phyloP scores from a whole-genome alignment of 2,329 filamentous ascomycete genomes.

The Phialophora expanda region DNA sequence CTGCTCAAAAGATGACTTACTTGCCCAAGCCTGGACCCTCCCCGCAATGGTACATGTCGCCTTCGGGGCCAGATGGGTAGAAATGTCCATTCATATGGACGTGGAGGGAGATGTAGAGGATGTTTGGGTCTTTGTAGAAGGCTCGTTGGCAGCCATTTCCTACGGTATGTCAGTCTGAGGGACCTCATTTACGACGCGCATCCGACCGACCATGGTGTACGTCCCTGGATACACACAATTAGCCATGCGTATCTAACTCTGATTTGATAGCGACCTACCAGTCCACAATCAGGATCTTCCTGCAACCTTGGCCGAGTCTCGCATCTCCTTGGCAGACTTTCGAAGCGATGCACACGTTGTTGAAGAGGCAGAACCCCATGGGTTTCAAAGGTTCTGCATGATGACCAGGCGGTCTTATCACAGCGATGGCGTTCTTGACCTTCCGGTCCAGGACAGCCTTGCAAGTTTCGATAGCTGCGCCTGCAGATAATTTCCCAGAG shows the following conservation, averaged over 20 bases:
- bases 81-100: slow-evolving; percentile 83
- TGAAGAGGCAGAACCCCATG: slow-evolving; percentile 97
- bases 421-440: slow-evolving; percentile 93
- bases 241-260: neutral
- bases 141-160: slow-evolving; percentile 96
- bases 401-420: slow-evolving; percentile 93
- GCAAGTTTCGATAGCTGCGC: slow-evolving; percentile 94
- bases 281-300: slow-evolving; percentile 90
- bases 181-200: neutral
- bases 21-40: slow-evolving; percentile 62
- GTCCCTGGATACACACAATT: slow-evolving; percentile 55
- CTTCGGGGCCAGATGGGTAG: slow-evolving; percentile 72
- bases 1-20: slow-evolving; percentile 42
- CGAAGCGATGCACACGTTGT: slow-evolving; percentile 94
- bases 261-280: slow-evolving; percentile 67
- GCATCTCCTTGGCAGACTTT: slow-evolving; percentile 77
- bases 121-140: slow-evolving; percentile 92
- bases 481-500: slow-evolving; percentile 81
- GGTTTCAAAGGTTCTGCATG: slow-evolving; percentile 85
- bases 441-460: slow-evolving; percentile 81
- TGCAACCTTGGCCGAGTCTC: slow-evolving; percentile 74
- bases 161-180: slow-evolving; percentile 39
- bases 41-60: slow-evolving; percentile 65
- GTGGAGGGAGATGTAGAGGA: slow-evolving; percentile 93
- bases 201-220: slow-evolving; percentile 64